Conservation (phyloP, 2,329 filamentous ascomycete genomes). For the Thermomyces lanuginosus region DNA sequence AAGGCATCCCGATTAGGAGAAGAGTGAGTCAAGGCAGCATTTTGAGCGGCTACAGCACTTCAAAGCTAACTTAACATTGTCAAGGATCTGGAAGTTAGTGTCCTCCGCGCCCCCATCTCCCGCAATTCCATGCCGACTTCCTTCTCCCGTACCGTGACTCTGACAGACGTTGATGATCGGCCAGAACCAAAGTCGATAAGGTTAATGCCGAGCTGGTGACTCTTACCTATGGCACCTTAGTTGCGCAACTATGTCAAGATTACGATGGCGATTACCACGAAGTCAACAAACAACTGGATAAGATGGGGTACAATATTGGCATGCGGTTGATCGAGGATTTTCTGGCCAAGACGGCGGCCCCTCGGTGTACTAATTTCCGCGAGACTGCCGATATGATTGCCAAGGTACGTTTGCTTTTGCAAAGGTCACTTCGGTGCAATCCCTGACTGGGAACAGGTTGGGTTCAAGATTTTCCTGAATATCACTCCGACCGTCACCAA, state of each 20-base stretch:
- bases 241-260: slow-evolving; percentile 90
- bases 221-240: slow-evolving; percentile 93
- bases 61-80: slow-evolving; percentile 13
- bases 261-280: slow-evolving; percentile 86
- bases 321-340: slow-evolving; percentile 94
- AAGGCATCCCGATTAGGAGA: slow-evolving; percentile 56
- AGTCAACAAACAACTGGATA: slow-evolving; percentile 94
- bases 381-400: slow-evolving; percentile 96
- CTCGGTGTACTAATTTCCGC: slow-evolving; percentile 77
- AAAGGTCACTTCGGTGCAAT: neutral
- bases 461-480: slow-evolving; percentile 98
- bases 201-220: slow-evolving; percentile 96
- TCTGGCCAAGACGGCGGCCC: slow-evolving; percentile 82
- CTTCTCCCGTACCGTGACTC: too few species aligned
- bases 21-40: slow-evolving; percentile 53
- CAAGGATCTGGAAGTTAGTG: slow-evolving; percentile 82
- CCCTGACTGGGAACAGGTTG: slow-evolving; percentile 44
- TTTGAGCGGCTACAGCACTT: too few species aligned
- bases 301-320: slow-evolving; percentile 98
- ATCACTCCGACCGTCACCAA: slow-evolving; percentile 86
- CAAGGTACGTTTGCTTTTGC: slow-evolving; percentile 41
- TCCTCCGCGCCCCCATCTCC: neutral
- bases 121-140: neutral
- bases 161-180: too few species aligned
- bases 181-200: slow-evolving; percentile 85